Base-by-base conservation (phyloP, 1,284 basidiomycete genomes). In the Ganoderma boninense region DNA sequence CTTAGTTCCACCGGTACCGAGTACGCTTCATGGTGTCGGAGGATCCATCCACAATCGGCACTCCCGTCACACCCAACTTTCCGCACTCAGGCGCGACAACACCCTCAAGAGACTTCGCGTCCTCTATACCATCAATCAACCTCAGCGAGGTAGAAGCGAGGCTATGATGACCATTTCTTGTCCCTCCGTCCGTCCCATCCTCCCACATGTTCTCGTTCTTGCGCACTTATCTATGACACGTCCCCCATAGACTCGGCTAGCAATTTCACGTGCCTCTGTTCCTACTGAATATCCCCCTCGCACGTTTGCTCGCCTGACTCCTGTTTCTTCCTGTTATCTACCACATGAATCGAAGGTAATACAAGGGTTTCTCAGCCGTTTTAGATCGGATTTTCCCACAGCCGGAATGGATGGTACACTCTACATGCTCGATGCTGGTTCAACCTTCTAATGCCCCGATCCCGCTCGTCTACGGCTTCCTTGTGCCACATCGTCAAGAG, bases 1-100 rank as follows among this genome's bases (percentile, higher is more conserved):
- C 43, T 29, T 77, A 95, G 93, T 86, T 95, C 66, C 93, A 95
- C 78, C 90, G 93, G 67, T 92, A 93, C 80, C 87, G 94, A 70
- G 87, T 95, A 56, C 90, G 92, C 46, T 93, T 95, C 79, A 83
- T 94, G 80, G 80, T 90, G 26, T 84, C 86, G 32, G 87, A 88
- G 29, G 81, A 79, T 13, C 69, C 79, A 13, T 93, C 92, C 52
- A 89, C 90, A 67, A 79, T 89, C 68, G 84, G 85, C n/a, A 94
- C 92, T 1, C 92, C 92, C 0, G 79, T 88, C 16, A 89, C 89
- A 7, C 84, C 88, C 10, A 85, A 80, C 73, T 90, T 89, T 76
- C 84, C 79, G 13, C 78, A 76, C 35, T 79, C 78, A 16, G 80
- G 79, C 29, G 74, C 76, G 11, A 69, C 71, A 42, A 81, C 80